Percentiles rank a stretch among this genome's conserved stretches.
Evolutionary conservation across 2,329 filamentous ascomycete species (phyloP).

Genomic region (Rutstroemia sp.): DNA sequence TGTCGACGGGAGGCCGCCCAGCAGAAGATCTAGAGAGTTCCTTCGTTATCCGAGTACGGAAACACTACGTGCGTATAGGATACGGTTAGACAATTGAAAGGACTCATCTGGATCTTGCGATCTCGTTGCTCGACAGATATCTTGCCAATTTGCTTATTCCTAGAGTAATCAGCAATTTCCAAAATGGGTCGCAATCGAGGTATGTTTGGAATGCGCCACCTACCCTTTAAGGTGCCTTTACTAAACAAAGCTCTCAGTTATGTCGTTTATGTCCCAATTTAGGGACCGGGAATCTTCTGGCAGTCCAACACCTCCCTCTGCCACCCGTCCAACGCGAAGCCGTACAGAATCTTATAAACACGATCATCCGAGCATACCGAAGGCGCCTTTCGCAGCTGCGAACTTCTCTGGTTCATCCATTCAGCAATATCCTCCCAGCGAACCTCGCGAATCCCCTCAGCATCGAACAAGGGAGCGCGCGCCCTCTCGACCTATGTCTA

Average conservation of each 20-base stretch:
- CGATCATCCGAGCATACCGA: conserved; percentile 9
- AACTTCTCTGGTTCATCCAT: not conserved
- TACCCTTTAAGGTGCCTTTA: not conserved
- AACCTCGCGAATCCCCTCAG: conserved; percentile 18
- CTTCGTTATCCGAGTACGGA: not conserved
- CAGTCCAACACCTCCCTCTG: conserved; percentile 24
- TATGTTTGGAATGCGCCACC: conserved; percentile 17
- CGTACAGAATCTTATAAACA: conserved; percentile 16
- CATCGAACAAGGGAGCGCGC: conserved; percentile 36
- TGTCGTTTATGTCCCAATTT: conserved; percentile 83
- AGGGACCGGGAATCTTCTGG: conserved; percentile 33
- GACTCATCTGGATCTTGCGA: conserved; percentile 19
- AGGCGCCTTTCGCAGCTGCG: conserved; percentile 2
- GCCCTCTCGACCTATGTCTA: conserved; percentile 65
- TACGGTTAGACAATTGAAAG: conserved; percentile 5
- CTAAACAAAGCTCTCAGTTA: conserved; percentile 44
- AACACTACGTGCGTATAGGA: conserved; percentile 12
- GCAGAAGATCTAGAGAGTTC: not conserved
- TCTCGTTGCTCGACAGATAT: conserved; percentile 3
- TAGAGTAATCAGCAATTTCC: conserved; percentile 7
- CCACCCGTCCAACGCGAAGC: conserved; percentile 16
- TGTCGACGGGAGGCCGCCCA: not conserved
- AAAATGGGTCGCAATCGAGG: conserved; percentile 31
- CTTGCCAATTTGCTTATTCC: not conserved
- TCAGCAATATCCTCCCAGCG: conserved; percentile 1